These are phyloP conservation scores for Herpetomonas muscarum DNA, from an alignment of 208 protist species.

Conservation along the genomic window DNA sequence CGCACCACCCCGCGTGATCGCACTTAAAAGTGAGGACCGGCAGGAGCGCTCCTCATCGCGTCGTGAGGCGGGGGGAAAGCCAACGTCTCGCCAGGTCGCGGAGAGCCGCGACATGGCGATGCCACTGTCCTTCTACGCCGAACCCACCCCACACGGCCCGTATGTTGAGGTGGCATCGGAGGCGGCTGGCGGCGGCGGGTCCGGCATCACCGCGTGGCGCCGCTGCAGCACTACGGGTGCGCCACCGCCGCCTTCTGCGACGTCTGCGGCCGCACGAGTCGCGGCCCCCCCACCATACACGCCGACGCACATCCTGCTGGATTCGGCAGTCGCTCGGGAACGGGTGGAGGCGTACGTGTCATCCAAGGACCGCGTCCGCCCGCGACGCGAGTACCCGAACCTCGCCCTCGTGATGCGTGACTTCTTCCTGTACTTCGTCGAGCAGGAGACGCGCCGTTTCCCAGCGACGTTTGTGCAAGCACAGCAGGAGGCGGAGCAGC, in stretches of 20 bases:
- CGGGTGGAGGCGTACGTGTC: slow-evolving; percentile 21
- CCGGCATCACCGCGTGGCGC: background rate
- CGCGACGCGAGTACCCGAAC: slow-evolving; percentile 11
- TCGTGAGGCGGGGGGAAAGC: too few relatives aligned
- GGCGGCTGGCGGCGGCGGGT: background rate
- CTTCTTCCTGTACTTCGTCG: slow-evolving; percentile 2
- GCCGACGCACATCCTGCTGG: slow-evolving; percentile 48
- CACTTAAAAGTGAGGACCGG: too few relatives aligned
- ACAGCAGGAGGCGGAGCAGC: slow-evolving; percentile 4
- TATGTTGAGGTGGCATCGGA: background rate
- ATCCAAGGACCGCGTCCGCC: slow-evolving; percentile 17
- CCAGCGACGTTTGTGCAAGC: background rate
- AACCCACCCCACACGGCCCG: background rate
- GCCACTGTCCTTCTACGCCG: background rate
- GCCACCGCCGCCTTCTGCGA: too few relatives aligned
- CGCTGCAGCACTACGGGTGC: too few relatives aligned
- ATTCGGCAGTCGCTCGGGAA: slow-evolving; percentile 26
- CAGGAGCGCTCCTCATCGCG: too few relatives aligned
- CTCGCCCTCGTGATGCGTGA: slow-evolving; percentile 34
- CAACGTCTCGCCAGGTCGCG: background rate
- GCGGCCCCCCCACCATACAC: slow-evolving; percentile 37
- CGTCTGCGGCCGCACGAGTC: too few relatives aligned
- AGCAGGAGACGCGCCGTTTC: background rate
- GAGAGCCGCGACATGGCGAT: too few relatives aligned
- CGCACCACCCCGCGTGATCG: background rate